Conservation (phyloP, 345 rosid genomes). For the Reutealis trisperma region DNA sequence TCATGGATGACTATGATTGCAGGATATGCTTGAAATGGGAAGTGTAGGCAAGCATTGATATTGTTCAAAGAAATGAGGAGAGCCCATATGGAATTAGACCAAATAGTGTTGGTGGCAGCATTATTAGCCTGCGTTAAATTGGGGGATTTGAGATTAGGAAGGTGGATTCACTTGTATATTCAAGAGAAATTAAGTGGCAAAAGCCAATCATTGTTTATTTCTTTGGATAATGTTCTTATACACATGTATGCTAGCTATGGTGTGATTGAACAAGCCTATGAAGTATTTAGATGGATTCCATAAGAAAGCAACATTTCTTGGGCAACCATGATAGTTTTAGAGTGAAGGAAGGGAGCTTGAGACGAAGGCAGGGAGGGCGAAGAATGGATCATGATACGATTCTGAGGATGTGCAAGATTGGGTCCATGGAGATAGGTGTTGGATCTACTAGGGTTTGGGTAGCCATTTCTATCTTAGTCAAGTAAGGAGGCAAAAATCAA, state of each 20-base stretch:
- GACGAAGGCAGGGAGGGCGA: too few relatives aligned
- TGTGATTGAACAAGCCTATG: slow-evolving; percentile 37
- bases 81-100: slow-evolving; percentile 35
- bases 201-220: slow-evolving; percentile 23
- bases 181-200: slow-evolving; percentile 12
- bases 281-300: slow-evolving; percentile 37
- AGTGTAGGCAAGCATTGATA: slow-evolving; percentile 38
- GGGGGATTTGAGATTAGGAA: slow-evolving; percentile 41
- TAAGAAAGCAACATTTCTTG: slow-evolving; percentile 37
- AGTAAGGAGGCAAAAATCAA: too few relatives aligned
- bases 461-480: too few relatives aligned
- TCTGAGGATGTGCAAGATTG: too few relatives aligned
- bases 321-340: slow-evolving; percentile 48
- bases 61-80: slow-evolving; percentile 40
- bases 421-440: too few relatives aligned
- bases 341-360: too few relatives aligned
- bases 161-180: slow-evolving; percentile 40
- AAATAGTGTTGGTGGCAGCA: slow-evolving; percentile 36
- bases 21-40: slow-evolving; percentile 35
- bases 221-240: slow-evolving; percentile 43
- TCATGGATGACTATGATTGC: slow-evolving; percentile 47
- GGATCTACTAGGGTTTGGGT: too few relatives aligned
- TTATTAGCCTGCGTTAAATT: slow-evolving; percentile 46
- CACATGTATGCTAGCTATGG: slow-evolving; percentile 58
- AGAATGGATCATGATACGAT: too few relatives aligned